Evolutionary conservation across 2,329 filamentous ascomycete species (phyloP).

Genomic region (Shiraia bambusicola): DNA sequence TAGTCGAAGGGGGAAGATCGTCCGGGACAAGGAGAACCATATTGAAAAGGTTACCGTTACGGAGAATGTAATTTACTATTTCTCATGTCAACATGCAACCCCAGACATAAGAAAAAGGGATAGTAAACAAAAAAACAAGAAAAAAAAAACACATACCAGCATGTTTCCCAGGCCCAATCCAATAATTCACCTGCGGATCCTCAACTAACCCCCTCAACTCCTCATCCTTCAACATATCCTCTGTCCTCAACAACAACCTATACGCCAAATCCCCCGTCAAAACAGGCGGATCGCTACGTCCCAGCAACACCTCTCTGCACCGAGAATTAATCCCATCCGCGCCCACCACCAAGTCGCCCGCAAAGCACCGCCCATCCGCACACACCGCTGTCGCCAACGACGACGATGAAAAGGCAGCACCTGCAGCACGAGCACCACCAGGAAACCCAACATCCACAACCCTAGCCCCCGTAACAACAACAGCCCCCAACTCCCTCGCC

Average conservation of each 20-base stretch:
- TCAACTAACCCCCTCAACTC: slow-evolving; percentile 50
- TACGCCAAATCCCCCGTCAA: slow-evolving; percentile 56
- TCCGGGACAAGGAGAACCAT: slow-evolving; percentile 56
- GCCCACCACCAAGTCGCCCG: slow-evolving; percentile 51
- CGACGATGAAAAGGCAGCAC: no score
- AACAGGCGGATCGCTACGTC: slow-evolving; percentile 49
- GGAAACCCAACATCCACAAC: slow-evolving; percentile 48
- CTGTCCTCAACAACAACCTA: slow-evolving; percentile 49
- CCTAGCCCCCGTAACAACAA: slow-evolving; percentile 48
- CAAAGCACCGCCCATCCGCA: slow-evolving; percentile 39
- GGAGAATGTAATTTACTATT: slow-evolving; percentile 53
- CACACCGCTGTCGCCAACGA: slow-evolving; percentile 46
- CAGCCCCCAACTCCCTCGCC: slow-evolving; percentile 52
- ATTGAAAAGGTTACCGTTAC: slow-evolving; percentile 53
- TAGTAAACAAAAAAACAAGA: neutral
- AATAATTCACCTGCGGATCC: slow-evolving; percentile 55
- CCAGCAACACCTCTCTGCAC: slow-evolving; percentile 50
- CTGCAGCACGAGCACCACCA: neutral
- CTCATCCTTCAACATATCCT: slow-evolving; percentile 51
- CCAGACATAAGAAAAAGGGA: no score
- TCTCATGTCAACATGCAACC: no score
- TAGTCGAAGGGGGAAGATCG: slow-evolving; percentile 50
- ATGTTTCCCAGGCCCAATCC: slow-evolving; percentile 54
- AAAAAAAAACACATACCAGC: slow-evolving; percentile 34
- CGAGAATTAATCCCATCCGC: slow-evolving; percentile 53